These are phyloP conservation scores for Hygrocybe coccinea DNA, from an alignment of 768 basidiomycete species.

Conservation along the genomic window DNA sequence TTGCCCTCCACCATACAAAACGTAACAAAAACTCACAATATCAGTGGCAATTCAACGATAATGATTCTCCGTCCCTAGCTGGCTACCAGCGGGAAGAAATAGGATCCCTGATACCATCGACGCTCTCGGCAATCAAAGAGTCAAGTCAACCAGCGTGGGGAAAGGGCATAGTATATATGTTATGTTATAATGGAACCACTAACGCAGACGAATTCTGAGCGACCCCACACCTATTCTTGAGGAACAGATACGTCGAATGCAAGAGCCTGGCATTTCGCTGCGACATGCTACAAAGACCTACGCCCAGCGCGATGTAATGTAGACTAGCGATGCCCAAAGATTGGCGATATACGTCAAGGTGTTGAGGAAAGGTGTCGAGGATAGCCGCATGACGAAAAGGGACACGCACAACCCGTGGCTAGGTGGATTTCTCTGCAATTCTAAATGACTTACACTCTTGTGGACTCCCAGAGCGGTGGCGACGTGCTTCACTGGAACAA, in stretches of 20 bases:
- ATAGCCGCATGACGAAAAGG: slow-evolving; percentile 27
- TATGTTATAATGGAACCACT: slow-evolving; percentile 14
- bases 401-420: background rate
- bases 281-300: slow-evolving; percentile 52
- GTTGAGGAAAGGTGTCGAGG: too few relatives aligned
- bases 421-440: too few relatives aligned
- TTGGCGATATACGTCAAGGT: too few relatives aligned
- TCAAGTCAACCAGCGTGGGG: too few relatives aligned
- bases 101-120: too few relatives aligned
- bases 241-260: slow-evolving; percentile 50
- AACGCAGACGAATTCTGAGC: slow-evolving; percentile 49
- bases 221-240: slow-evolving; percentile 47
- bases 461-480: slow-evolving; percentile 75
- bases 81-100: too few relatives aligned
- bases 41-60: too few relatives aligned
- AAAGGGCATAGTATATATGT: slow-evolving; percentile 35
- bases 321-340: slow-evolving; percentile 58
- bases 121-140: too few relatives aligned
- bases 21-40: too few relatives aligned
- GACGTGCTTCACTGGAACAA: slow-evolving; percentile 67
- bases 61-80: too few relatives aligned
- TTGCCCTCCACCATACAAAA: too few relatives aligned
- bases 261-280: slow-evolving; percentile 52
- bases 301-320: slow-evolving; percentile 66
- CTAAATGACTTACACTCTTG: slow-evolving; percentile 71